Evolutionary conservation across 192 early-diverging fungal genomes (phyloP), one percentile per base, ranked within the genome.

Genomic region (Coemansia javaensis): DNA sequence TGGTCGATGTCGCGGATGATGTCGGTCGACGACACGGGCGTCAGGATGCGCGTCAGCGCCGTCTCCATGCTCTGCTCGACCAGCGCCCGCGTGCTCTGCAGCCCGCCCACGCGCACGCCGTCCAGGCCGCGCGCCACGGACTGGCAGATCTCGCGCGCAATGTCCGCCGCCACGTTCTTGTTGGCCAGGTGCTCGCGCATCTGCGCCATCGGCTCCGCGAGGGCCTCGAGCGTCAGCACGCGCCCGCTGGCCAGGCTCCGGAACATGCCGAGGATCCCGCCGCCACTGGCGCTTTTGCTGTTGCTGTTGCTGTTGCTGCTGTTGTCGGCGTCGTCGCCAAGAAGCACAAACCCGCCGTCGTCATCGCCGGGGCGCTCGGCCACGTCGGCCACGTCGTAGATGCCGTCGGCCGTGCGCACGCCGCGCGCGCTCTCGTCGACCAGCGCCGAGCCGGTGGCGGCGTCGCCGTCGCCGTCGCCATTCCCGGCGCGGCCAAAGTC

Each of bases 151-250:
- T 91, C 83, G 28, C 83, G 71, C 6, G 91, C 83, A 40, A 93
- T 89, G 53, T 94, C 87, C 1, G 86, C 80, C 0, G 94, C 94
- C 1, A 97, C 94, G 58, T 97, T 97, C 69, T 94, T 93, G 59
- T 81, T 81, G 35, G 94, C 81, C 47, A 97, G 57, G 59, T 95
- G 92, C 52, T 93, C 88, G 52, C 87, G 87, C 88, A 97, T 93
- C 53, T 84, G 90, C 24, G 77, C 72, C 77, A 97, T 79, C 6
- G 85, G 80, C n/a, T 88, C 88, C 4, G 81, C 83, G 36, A 97
- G 68, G 25, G 78, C 76, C 20, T 84, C 81, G 11, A 73, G 74
- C 13, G 81, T 85, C 53, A 97, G 79, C 46, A 85, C 80, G 44
- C 80, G 77, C 22, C 85, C 82, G 14, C 83, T 78, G 6, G 86